phyloP scores from a whole-genome alignment of 2,329 filamentous ascomycete species.

The Aureobasidium uvarum region DNA sequence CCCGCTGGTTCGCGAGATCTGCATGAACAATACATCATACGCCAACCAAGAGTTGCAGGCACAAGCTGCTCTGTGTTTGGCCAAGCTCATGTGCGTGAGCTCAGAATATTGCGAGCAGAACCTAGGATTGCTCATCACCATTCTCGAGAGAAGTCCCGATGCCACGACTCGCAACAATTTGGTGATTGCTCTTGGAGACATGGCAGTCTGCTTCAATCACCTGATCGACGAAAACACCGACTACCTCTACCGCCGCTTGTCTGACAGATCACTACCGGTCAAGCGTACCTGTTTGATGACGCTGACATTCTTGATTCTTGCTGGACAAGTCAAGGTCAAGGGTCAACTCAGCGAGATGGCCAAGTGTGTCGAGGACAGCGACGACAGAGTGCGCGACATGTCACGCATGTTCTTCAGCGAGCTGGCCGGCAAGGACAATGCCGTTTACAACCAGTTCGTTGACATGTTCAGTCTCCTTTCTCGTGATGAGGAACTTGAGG shows the following conservation, averaged over 20 bases:
- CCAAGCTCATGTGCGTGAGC: slow-evolving; percentile 98
- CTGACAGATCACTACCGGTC: slow-evolving; percentile 82
- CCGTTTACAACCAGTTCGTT: slow-evolving; percentile 98
- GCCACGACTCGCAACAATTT: slow-evolving; percentile 93
- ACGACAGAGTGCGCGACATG: slow-evolving; percentile 89
- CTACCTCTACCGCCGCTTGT: slow-evolving; percentile 90
- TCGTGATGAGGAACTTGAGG: slow-evolving; percentile 74
- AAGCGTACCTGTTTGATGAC: slow-evolving; percentile 99
- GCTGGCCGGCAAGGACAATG: slow-evolving; percentile 96
- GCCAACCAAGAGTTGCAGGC: slow-evolving; percentile 86
- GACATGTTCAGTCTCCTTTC: slow-evolving; percentile 97
- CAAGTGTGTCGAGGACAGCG: slow-evolving; percentile 95
- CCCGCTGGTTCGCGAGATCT: slow-evolving; percentile 87
- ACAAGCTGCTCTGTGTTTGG: slow-evolving; percentile 88
- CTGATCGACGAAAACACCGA: slow-evolving; percentile 99
- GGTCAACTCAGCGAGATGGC: slow-evolving; percentile 98
- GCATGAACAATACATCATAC: slow-evolving; percentile 90
- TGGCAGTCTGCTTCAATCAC: slow-evolving; percentile 99
- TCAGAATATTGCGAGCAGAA: slow-evolving; percentile 95
- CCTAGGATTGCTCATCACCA: slow-evolving; percentile 89
- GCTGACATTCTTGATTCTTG: slow-evolving; percentile 91
- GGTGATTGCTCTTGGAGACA: slow-evolving; percentile 94
- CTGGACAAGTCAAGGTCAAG: slow-evolving; percentile 98
- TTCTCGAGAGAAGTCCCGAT: slow-evolving; percentile 91
- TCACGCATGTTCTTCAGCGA: slow-evolving; percentile 99